Conservation (phyloP, 768 basidiomycete species). For the Panellus pusillus region DNA sequence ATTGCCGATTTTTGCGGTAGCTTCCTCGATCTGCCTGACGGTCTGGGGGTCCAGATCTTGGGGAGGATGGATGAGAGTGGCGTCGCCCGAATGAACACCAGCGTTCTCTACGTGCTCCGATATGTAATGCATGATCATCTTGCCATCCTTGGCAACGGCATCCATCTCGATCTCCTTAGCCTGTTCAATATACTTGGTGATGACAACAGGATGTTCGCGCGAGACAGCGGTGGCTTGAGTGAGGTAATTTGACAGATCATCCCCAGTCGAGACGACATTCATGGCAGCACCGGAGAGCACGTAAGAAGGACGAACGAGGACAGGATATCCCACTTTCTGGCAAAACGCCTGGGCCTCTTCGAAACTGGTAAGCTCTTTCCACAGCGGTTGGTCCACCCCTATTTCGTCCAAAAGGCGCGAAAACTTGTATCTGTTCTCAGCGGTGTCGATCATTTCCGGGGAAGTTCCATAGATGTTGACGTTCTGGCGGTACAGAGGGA, state of each 20-base stretch:
- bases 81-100: conserved; percentile 98
- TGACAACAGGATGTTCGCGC: conserved; percentile 94
- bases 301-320: conserved; percentile 95
- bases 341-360: conserved; percentile 89
- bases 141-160: conserved; percentile 93
- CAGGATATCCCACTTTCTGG: conserved; percentile 90
- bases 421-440: conserved; percentile 99
- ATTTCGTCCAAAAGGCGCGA: conserved; percentile 96
- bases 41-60: conserved; percentile 98
- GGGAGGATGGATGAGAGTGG: conserved; percentile 95
- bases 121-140: conserved; percentile 99
- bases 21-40: conserved; percentile 93
- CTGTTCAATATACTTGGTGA: conserved; percentile 98
- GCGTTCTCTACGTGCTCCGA: conserved; percentile 99
- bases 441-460: conserved; percentile 99
- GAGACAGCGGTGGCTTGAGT: conserved; percentile 96
- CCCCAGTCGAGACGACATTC: conserved; percentile 95
- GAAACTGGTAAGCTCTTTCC: conserved; percentile 95
- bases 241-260: conserved; percentile 90
- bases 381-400: conserved; percentile 95
- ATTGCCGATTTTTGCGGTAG: conserved; percentile 95
- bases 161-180: conserved; percentile 99
- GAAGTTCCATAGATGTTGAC: conserved; percentile 99
- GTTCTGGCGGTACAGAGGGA: conserved; percentile 94
- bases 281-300: conserved; percentile 99